A percentile compares a stretch with the other conserved stretches of the same genome.
Conservation (phyloP, 2,329 filamentous ascomycete species). For the Amauroascus niger region DNA sequence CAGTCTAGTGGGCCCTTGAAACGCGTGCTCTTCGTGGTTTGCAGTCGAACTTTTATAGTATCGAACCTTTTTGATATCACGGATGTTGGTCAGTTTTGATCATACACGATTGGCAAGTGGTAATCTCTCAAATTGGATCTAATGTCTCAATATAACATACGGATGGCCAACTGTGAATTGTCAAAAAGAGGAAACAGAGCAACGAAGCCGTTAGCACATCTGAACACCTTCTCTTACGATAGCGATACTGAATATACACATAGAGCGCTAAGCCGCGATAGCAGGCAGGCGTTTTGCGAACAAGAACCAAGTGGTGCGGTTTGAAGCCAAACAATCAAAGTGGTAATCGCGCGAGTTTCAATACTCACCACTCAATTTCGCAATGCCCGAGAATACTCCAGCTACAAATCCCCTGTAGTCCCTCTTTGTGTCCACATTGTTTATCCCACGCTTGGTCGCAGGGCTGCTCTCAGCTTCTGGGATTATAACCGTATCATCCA, state of each 20-base stretch:
- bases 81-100: conserved; percentile 2
- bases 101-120: not conserved
- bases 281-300: no score
- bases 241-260: not conserved
- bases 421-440: conserved; percentile 16
- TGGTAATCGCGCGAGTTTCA: not conserved
- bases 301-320: not conserved
- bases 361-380: conserved; percentile 68
- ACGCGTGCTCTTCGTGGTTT: conserved; percentile 66
- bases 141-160: conserved; percentile 29
- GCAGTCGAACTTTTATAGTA: conserved; percentile 90
- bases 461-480: not conserved
- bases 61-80: conserved; percentile 56
- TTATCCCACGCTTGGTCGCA: not conserved
- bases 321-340: not conserved
- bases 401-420: conserved; percentile 96
- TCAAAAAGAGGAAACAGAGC: not conserved
- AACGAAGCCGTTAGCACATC: conserved; percentile 11
- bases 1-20: conserved; percentile 85
- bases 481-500: not conserved
- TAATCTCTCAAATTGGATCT: not conserved
- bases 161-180: conserved; percentile 48
- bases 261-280: not conserved
- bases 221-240: not conserved
- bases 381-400: conserved; percentile 88